These are phyloP conservation scores for Aspergillus terreus DNA, from an alignment of 2,329 filamentous ascomycete genomes.

Conservation along the genomic window DNA sequence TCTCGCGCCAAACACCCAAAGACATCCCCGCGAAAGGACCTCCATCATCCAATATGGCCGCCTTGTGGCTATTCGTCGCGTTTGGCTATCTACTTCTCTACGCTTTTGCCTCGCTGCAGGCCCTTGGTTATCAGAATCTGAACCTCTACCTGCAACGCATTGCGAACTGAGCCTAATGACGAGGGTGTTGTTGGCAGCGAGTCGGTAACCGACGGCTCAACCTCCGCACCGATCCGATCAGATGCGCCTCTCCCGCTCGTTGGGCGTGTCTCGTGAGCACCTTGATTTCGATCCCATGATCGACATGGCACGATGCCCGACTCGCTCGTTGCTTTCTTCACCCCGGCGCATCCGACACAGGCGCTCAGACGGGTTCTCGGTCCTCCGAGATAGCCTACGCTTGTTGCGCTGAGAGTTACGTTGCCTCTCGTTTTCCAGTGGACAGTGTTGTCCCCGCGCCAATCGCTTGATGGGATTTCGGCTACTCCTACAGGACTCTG, in stretches of 20 bases:
- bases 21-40: background rate
- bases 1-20: too few relatives aligned
- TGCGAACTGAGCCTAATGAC: slow-evolving; percentile 14
- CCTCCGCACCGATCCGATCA: background rate
- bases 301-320: too few relatives aligned
- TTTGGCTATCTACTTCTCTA: slow-evolving; percentile 34
- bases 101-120: slow-evolving; percentile 28
- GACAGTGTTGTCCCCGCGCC: background rate
- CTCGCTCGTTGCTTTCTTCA: too few relatives aligned
- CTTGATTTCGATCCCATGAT: too few relatives aligned
- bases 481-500: background rate
- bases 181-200: background rate
- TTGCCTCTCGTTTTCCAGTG: background rate
- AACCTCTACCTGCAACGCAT: slow-evolving; percentile 14
- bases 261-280: too few relatives aligned
- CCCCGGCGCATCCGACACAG: too few relatives aligned
- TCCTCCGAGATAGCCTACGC: background rate
- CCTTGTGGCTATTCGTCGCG: slow-evolving; percentile 32
- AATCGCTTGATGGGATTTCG: background rate
- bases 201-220: too few relatives aligned
- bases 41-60: slow-evolving; percentile 19
- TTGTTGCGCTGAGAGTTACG: background rate
- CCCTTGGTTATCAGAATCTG: slow-evolving; percentile 9
- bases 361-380: too few relatives aligned
- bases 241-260: too few relatives aligned